Base-by-base conservation (phyloP, 345 rosid genomes). In the Linum tenue region DNA sequence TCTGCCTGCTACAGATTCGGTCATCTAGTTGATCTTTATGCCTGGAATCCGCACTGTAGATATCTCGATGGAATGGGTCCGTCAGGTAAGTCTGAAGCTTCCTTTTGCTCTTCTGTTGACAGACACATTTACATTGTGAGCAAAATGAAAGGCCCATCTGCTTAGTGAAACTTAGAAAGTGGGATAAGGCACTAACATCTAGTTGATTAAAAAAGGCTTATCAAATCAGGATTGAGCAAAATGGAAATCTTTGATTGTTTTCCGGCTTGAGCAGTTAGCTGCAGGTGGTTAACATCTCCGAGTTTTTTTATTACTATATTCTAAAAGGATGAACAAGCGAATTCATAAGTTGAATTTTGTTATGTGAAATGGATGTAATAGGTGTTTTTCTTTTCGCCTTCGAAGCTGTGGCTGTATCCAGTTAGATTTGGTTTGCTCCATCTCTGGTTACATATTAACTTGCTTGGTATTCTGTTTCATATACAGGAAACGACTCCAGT, bases 21-120 rank as follows among this genome's bases (percentile, higher is more conserved):
- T 73, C 92, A 90, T 82, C 71, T 94, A 77, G 84, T 82, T 72
- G 97, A 94, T 80, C 76, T 79, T 63, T 90, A 90, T 74, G 74
- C 88, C 14, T 90, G 99, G 99, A 94, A 81, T 73, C 99, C 97
- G 15, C 99, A 91, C 79, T 94, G 97, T 73, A 82, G 85, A 77
- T 84, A 82, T 73, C 82, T 88, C 39, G 97, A 94, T 78, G 99
- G 99, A 60, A 66, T 73, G 71, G 92, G 95, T 41, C 96, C 97
- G 80, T 78, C 95, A 77, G 99, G 97, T 94, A 87, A 39, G 69
- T 67, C 39, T 75, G 36, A 50, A 41, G 60, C 51, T 22, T 72
- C 60, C 3, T 10, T 22, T 63, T 62, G 39, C 4, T 64, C 22
- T 12, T 65, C 38, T 57, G 5, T 62, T 67, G 17, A 43, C 61